These are phyloP conservation scores for Brassica napus DNA, from an alignment of 345 rosid species.

Conservation along the genomic window DNA sequence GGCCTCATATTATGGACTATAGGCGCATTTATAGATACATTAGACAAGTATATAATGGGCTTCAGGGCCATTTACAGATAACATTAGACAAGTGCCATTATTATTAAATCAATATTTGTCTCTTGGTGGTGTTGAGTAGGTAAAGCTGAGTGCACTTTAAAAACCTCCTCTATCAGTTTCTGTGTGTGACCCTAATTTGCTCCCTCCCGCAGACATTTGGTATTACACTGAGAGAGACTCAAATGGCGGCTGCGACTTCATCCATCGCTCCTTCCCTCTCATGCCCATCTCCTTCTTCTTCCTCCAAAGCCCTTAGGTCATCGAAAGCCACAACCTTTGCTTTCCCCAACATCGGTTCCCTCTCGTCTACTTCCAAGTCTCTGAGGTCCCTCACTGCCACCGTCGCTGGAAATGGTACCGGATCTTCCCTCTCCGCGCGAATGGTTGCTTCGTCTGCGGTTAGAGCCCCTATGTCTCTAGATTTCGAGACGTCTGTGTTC, in stretches of 20 bases:
- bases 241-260: slow-evolving; percentile 55
- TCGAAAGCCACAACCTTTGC: slow-evolving; percentile 29
- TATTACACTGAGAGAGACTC: not conserved
- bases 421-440: slow-evolving; percentile 52
- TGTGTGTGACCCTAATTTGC: not conserved
- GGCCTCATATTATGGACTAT: too few species aligned
- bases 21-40: too few species aligned
- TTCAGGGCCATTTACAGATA: not conserved
- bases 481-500: slow-evolving; percentile 77
- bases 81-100: too few species aligned
- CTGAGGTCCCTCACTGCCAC: slow-evolving; percentile 43
- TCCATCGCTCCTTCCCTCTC: slow-evolving; percentile 46
- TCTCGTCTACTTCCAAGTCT: slow-evolving; percentile 46
- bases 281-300: slow-evolving; percentile 24
- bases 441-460: slow-evolving; percentile 52
- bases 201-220: slow-evolving; percentile 21
- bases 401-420: slow-evolving; percentile 39
- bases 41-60: not conserved
- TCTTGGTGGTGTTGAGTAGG: slow-evolving; percentile 24
- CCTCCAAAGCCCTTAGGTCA: slow-evolving; percentile 38
- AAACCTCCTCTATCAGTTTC: not conserved
- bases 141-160: not conserved
- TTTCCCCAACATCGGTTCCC: slow-evolving; percentile 39
- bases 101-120: not conserved
- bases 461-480: slow-evolving; percentile 43